Conservation (phyloP, 116 monocot species). For the Zostera marina region DNA sequence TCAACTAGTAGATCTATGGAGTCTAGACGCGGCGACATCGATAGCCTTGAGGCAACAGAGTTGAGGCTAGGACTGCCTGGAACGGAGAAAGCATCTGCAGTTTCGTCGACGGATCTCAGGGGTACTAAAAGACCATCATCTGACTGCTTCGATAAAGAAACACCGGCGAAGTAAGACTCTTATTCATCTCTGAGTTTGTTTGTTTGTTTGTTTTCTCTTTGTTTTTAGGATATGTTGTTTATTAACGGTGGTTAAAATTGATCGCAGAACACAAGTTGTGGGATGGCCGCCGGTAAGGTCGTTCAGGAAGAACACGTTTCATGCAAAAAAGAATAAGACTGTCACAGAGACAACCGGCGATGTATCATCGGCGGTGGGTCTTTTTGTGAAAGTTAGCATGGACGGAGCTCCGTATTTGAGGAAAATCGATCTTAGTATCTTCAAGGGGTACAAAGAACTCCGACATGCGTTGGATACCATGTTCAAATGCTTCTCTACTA, state of each 20-base stretch:
- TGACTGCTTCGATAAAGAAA: not conserved
- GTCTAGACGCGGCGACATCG: conserved; percentile 3
- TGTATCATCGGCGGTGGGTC: conserved; percentile 4
- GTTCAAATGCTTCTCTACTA: conserved; percentile 60
- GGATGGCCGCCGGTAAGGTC: conserved; percentile 78
- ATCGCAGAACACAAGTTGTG: conserved; percentile 48
- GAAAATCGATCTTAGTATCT: conserved; percentile 65
- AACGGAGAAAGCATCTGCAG: conserved; percentile 4
- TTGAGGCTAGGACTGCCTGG: conserved; percentile 70
- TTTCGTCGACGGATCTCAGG: not conserved
- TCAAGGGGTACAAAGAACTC: conserved; percentile 57
- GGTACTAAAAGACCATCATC: conserved; percentile 24
- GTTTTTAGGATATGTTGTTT: not conserved
- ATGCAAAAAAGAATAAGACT: conserved; percentile 1
- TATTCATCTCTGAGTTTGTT: not conserved
- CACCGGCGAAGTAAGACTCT: conserved; percentile 6
- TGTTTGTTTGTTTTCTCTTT: not conserved
- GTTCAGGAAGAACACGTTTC: conserved; percentile 36
- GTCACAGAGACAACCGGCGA: not conserved
- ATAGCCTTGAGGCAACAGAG: conserved; percentile 55
- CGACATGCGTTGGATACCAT: conserved; percentile 39
- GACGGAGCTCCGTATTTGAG: conserved; percentile 92
- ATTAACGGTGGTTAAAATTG: too few relatives aligned
- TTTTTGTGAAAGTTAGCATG: conserved; percentile 88
- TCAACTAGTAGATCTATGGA: not conserved